A percentile compares a stretch with the other conserved stretches of the same genome.
These are phyloP conservation scores for Cryptococcus sp. DNA, from an alignment of 1,284 basidiomycete genomes.

Conservation along the genomic window DNA sequence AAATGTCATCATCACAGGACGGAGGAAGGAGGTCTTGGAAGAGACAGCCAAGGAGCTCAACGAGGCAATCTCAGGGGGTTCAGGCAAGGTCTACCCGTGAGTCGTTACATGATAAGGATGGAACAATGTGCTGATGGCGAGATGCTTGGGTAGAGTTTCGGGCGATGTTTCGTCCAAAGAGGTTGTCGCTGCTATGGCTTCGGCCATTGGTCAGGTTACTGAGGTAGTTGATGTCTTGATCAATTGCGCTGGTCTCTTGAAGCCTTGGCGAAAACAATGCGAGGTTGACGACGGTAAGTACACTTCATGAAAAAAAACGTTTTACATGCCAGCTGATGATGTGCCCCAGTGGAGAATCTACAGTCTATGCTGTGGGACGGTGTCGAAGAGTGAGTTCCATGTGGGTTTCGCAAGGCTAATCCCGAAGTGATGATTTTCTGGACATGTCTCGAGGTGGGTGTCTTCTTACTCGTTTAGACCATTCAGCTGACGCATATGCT, in stretches of 20 bases:
- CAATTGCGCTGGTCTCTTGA: conserved; percentile 34
- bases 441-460: background rate
- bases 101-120: background rate
- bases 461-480: background rate
- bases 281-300: conserved; percentile 29
- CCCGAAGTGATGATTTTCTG: background rate
- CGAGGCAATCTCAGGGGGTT: conserved; percentile 1
- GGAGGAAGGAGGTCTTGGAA: conserved; percentile 32
- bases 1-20: conserved; percentile 41
- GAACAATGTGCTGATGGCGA: background rate
- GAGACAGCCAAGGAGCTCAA: conserved; percentile 29
- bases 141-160: conserved; percentile 17
- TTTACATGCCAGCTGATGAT: conserved; percentile 23
- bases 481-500: background rate
- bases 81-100: conserved; percentile 13
- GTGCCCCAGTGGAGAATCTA: conserved; percentile 22
- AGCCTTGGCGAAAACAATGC: conserved; percentile 16
- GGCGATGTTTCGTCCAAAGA: conserved; percentile 33
- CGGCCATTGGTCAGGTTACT: conserved; percentile 4
- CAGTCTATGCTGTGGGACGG: conserved; percentile 13
- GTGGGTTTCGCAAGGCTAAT: background rate
- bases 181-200: conserved; percentile 13
- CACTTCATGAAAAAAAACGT: background rate
- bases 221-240: conserved; percentile 31
- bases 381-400: conserved; percentile 7